phyloP scores from a whole-genome alignment of 176 grass and related monocot species.

The Otatea glauca region DNA sequence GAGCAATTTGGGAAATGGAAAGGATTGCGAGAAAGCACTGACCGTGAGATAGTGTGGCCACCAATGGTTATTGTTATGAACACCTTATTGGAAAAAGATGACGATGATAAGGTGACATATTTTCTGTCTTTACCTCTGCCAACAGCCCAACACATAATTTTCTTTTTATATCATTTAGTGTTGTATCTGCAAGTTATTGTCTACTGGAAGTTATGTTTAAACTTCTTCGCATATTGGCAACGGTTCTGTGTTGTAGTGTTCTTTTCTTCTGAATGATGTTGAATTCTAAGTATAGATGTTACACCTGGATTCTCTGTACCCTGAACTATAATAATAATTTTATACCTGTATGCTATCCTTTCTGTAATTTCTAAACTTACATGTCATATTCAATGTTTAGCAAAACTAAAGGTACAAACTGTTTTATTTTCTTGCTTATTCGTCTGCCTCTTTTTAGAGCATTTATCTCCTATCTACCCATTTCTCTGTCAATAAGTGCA shows the following conservation, averaged over 20 bases:
- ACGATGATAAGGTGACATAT: constrained; percentile 67
- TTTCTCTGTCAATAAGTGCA: constrained; percentile 1
- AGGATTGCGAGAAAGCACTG: constrained; percentile 61
- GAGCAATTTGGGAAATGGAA: constrained; percentile 91
- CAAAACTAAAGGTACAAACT: constrained; percentile 14
- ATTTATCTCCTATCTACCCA: neutral
- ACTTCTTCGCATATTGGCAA: neutral
- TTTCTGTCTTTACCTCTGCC: constrained; percentile 26
- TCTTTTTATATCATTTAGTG: neutral
- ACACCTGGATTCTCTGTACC: constrained; percentile 10
- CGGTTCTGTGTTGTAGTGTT: neutral
- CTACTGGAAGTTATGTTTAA: constrained; percentile 10
- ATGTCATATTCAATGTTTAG: constrained; percentile 6
- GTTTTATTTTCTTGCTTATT: constrained; percentile 22
- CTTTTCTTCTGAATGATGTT: constrained; percentile 12
- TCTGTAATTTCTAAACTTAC: constrained; percentile 13
- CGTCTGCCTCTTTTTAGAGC: constrained; percentile 16
- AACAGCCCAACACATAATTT: neutral
- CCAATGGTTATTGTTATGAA: constrained; percentile 96
- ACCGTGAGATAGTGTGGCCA: constrained; percentile 80
- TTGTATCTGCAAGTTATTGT: constrained; percentile 18
- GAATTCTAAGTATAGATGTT: constrained; percentile 10
- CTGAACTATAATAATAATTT: neutral
- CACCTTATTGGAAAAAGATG: constrained; percentile 70
- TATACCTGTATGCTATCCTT: neutral